Evolutionary conservation across 75 land plant species (phyloP), one percentile per base, ranked within the genome.

Genomic region (Ceratopteris richardii): DNA sequence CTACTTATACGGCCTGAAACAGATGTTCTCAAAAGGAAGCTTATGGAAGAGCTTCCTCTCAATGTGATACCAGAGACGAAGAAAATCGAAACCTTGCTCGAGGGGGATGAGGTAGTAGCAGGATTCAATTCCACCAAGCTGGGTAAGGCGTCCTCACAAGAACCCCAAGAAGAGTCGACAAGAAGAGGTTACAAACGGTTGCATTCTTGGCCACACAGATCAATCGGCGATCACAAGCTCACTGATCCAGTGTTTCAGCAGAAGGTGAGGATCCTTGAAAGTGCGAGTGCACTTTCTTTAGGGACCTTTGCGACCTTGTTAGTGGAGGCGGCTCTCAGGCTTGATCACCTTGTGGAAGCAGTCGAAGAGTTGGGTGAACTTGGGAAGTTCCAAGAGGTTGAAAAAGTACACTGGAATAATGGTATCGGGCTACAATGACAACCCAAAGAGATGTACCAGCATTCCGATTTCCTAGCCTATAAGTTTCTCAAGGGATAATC

Each of bases 261-360:
- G 0, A 68, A 56, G 56, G 64, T 73, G 73, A 59, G 21, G 14
- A 66, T 70, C 0, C 42, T 75, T 29, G 72, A 72, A 55, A 76
- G 83, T 59, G 70, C 76, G 29, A 66, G 75, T 17, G 66, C 78
- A 1, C 51, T 84, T 2, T 80, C 88, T 3, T 41, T 84, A 20
- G 76, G 75, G 6, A 84, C 67, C 14, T 84, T 81, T 53, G 64
- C 84, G 7, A 77, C 79, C 1, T 56, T 84, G 80, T 75, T 84
- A 1, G 68, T 81, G 44, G 88, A 78, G 65, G 74, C 77, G 36
- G 76, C 77, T 18, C 75, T 72, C 20, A 52, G 88, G 62, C 81
- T 85, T 33, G 82, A 85, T 57, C 68, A 78, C 55, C 58, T 82
- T 60, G 88, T 79, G 44, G 79, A 78, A 46, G 76, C 85, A 22